Base-by-base conservation (phyloP, 352 stramenopile genomes). In the Phytophthora europaea region DNA sequence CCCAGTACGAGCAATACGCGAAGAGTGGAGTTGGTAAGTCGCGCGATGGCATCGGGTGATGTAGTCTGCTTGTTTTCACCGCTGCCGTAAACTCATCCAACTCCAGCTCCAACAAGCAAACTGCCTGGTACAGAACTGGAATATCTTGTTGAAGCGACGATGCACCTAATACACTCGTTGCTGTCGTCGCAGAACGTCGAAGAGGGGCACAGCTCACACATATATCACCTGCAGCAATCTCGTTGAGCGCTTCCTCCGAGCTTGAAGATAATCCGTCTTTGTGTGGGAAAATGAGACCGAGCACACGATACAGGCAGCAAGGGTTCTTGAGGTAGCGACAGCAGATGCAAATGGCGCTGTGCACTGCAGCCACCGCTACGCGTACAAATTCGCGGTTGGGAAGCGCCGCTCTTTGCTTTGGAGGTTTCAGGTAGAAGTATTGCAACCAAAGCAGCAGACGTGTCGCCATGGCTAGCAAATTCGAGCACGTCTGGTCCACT, bases 1-100 rank as follows among this genome's bases (percentile, higher is more conserved):
- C 84, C 85, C 88, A 93, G 57, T 94, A 94, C 47, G 88, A 86
- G 61, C 88, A 95, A 57, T 90, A 92, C 2, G 79, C 85, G 51
- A 91, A 94, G 16, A 72, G 36, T 6, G 77, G 65, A 13, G 72
- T 72, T 16, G 70, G 47, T 8, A 75, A 60, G 31, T 73, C 57
- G 40, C 61, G 23, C 18, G 73, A 73, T 34, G 75, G 71, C 54
- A 69, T 80, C 4, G 72, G 59, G 33, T 87, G 75, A 56, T 90
- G 81, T n/a, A 94, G 50, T 4, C 87, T 84, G 47, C 84, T 89
- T 1, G 85, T 93, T 52, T 91, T 92, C 23, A 94, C 81, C 34
- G 88, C 83, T 38, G 88, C 78, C 1, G 83, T 83, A 18, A 95
- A 88, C 12, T 81, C 70, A 20, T 81, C 68, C 56, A 95, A 58